These are phyloP conservation scores for Cladosporium phlei DNA, from an alignment of 2,329 filamentous ascomycete species.

Conservation along the genomic window DNA sequence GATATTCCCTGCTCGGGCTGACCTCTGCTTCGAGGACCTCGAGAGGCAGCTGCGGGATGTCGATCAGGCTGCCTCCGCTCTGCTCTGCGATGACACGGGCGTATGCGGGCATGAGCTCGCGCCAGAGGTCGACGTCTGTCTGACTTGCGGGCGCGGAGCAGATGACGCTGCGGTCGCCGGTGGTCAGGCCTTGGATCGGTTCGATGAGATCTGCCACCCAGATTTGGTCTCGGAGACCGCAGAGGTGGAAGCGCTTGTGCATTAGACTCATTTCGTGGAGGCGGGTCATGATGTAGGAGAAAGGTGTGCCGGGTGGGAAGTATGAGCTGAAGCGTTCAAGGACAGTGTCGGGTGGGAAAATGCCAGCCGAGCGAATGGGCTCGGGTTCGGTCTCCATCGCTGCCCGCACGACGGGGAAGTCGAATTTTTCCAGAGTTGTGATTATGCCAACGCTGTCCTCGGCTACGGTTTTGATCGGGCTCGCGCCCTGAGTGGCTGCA, in stretches of 20 bases:
- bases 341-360: conserved; percentile 66
- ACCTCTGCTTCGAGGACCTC: conserved; percentile 62
- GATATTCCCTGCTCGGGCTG: conserved; percentile 49
- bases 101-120: conserved; percentile 55
- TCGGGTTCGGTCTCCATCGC: conserved; percentile 62
- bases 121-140: conserved; percentile 45
- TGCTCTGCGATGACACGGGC: conserved; percentile 67
- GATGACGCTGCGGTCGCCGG: conserved; percentile 71
- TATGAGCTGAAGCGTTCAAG: conserved; percentile 74
- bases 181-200: conserved; percentile 58
- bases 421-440: conserved; percentile 68
- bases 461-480: conserved; percentile 15
- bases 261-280: conserved; percentile 65
- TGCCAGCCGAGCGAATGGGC: conserved; percentile 65
- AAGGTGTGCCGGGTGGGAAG: conserved; percentile 74
- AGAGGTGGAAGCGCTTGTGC: conserved; percentile 66
- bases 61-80: conserved; percentile 62
- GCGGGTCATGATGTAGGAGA: conserved; percentile 75
- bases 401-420: conserved; percentile 58
- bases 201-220: conserved; percentile 71
- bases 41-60: conserved; percentile 66
- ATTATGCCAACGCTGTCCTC: conserved; percentile 58
- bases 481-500: conserved; percentile 26
- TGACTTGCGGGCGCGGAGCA: conserved; percentile 63
- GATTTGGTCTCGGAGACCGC: conserved; percentile 58